A percentile compares a stretch with the other conserved stretches of the same genome.
Conservation (phyloP, 2,329 filamentous ascomycete genomes). For the Rhynchosporium graminicola region DNA sequence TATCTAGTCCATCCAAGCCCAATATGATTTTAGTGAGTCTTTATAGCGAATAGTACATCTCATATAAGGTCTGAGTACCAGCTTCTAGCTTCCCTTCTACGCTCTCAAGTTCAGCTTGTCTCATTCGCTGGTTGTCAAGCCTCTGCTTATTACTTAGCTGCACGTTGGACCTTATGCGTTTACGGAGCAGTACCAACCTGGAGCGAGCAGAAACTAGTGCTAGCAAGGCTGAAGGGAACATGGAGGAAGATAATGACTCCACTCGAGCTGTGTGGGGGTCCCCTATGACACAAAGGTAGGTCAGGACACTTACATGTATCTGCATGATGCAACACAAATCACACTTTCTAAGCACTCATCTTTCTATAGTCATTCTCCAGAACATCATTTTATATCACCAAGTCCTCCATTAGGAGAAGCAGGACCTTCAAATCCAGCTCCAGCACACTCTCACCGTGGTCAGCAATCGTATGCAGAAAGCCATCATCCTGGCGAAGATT, state of each 20-base stretch:
- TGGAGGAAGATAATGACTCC: constrained; percentile 21
- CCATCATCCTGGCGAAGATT: constrained; percentile 5
- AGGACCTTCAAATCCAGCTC: constrained; percentile 12
- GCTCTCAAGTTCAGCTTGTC: constrained; percentile 2
- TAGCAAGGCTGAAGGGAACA: constrained; percentile 8
- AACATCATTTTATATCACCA: neutral
- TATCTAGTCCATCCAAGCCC: neutral
- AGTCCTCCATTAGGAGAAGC: constrained; percentile 11
- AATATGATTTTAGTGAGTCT: neutral
- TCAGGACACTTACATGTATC: neutral
- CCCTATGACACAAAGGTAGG: constrained; percentile 14
- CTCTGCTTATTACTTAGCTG: constrained; percentile 6
- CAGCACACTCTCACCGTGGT: constrained; percentile 5
- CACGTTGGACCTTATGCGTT: constrained; percentile 19
- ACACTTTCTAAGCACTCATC: constrained; percentile 5
- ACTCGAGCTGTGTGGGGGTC: constrained; percentile 17
- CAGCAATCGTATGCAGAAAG: constrained; percentile 13
- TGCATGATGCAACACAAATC: constrained; percentile 2
- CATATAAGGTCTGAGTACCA: constrained; percentile 17
- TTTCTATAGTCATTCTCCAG: constrained; percentile 11
- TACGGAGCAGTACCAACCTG: constrained; percentile 21
- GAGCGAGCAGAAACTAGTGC: constrained; percentile 7
- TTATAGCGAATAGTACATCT: neutral
- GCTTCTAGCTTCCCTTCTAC: constrained; percentile 1
- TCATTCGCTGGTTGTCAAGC: constrained; percentile 11